Percentiles rank a stretch among this genome's conserved stretches.
Conservation (phyloP, 2,329 filamentous ascomycete species). For the Trichophyton rubrum region DNA sequence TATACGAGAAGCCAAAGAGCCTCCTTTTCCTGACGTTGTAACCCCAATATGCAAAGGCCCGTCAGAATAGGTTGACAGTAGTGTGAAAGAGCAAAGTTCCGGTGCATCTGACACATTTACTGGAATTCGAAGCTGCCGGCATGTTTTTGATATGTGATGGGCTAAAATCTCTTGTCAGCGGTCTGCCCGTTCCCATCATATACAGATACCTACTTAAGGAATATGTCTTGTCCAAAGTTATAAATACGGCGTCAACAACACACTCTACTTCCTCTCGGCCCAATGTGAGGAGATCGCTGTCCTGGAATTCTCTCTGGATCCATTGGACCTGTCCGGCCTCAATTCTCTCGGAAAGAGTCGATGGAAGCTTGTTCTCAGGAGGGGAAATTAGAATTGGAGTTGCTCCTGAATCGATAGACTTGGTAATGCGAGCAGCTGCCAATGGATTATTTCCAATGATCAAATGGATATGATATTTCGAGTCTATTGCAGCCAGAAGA, state of each 20-base stretch:
- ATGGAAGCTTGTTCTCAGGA: slow-evolving; percentile 47
- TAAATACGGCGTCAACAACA: slow-evolving; percentile 85
- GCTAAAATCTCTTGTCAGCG: slow-evolving; percentile 29
- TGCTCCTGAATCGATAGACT: slow-evolving; percentile 72
- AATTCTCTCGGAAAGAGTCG: slow-evolving; percentile 34
- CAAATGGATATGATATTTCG: slow-evolving; percentile 51
- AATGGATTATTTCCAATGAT: slow-evolving; percentile 78
- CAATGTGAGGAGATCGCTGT: slow-evolving; percentile 58
- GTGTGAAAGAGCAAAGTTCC: slow-evolving; percentile 72
- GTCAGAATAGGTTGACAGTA: slow-evolving; percentile 79
- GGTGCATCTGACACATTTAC: slow-evolving; percentile 87
- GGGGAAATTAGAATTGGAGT: slow-evolving; percentile 67
- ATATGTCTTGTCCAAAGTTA: slow-evolving; percentile 50
- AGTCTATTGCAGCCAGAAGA: slow-evolving; percentile 31
- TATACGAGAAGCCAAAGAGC: slow-evolving; percentile 82
- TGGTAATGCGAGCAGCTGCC: slow-evolving; percentile 68
- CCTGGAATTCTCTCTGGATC: slow-evolving; percentile 46
- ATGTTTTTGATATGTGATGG: slow-evolving; percentile 58
- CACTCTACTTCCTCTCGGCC: slow-evolving; percentile 66
- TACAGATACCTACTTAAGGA: slow-evolving; percentile 32
- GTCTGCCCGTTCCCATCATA: neutral
- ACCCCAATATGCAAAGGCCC: slow-evolving; percentile 90
- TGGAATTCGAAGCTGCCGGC: slow-evolving; percentile 69
- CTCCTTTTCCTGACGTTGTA: slow-evolving; percentile 87
- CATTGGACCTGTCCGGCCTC: slow-evolving; percentile 31